Evolutionary conservation across 768 basidiomycete species (phyloP), one percentile per base, ranked within the genome.

Genomic region (Lepiota subincarnata): DNA sequence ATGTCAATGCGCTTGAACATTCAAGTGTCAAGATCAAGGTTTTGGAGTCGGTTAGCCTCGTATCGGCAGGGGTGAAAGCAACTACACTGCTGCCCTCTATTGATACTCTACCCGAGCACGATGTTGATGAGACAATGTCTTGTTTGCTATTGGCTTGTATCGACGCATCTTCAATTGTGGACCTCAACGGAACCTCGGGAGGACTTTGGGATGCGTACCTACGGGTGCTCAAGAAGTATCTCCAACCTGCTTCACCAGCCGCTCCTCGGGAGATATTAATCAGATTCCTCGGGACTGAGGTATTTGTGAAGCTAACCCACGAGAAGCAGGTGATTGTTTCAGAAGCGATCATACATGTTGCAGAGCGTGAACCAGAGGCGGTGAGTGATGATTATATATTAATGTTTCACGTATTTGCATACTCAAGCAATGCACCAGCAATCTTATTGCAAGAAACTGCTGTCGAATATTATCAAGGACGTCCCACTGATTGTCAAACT

Each of bases 21-120:
- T 66, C 78, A 2, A 54, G 61, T 0, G 75, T 79, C 14, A 81
- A 84, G 55, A 62, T 80, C 10, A 63, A 70, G 10, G 68, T 98
- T 0, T 73, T 98, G 14, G 68, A 64, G 53, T 64, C 70, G 4
- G 49, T 79, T 8, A 66, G 72, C 22, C 68, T 70, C 7, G 70
- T 88, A 36, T 71, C 78, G 3, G 81, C 83, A 60, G 65, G 60
- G 49, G 64, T 66, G 0, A 78, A 73, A 59, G 69, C 81, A 6
- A 73, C 78, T 38, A 76, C 84, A 48, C 66, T 93, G 5, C 64
- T 81, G 13, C 83, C 90, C 0, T 74, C 81, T 5, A 68, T 92
- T 46, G 74, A 79, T 56, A 57, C 55, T 0, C 56, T 81, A 56
- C 60, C 18, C 24, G 59, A 28, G 20, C 41, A 64, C 14, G 62